Evolutionary conservation across 139 green algal species (phyloP).

Genomic region (Chlamydomonas schloesseri): DNA sequence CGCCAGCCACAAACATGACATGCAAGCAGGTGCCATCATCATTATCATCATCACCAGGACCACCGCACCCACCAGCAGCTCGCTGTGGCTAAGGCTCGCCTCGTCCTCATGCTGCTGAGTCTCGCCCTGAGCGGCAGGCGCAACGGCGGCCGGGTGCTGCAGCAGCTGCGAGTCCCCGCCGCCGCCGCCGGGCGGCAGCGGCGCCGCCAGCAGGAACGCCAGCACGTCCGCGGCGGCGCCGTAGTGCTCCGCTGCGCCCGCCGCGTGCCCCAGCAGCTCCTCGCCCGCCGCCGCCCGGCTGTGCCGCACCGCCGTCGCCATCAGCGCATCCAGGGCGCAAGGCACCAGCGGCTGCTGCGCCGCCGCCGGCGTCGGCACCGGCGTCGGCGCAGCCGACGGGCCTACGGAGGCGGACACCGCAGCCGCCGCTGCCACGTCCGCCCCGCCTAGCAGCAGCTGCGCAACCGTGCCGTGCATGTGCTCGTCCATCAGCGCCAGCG

Average conservation of each 20-base stretch:
- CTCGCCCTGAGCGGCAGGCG: no score
- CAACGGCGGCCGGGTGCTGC: no score
- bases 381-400: neutral
- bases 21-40: no score
- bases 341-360: conserved; percentile 18
- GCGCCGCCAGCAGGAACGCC: conserved; percentile 55
- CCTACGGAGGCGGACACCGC: neutral
- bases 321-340: neutral
- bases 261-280: conserved; percentile 67
- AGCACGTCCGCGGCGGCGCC: conserved; percentile 60
- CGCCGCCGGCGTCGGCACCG: neutral
- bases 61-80: neutral
- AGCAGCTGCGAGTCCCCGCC: neutral
- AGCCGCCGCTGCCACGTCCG: neutral
- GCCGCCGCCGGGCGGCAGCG: conserved; percentile 4
- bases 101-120: no score
- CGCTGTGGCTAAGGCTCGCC: neutral
- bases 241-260: conserved; percentile 50
- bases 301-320: conserved; percentile 10
- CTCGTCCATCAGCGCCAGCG: conserved; percentile 22
- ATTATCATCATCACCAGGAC: neutral
- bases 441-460: neutral
- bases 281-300: conserved; percentile 70
- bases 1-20: no score
- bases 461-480: conserved; percentile 9